phyloP scores from a whole-genome alignment of 768 basidiomycete species.

The Nidularia pulvinata region DNA sequence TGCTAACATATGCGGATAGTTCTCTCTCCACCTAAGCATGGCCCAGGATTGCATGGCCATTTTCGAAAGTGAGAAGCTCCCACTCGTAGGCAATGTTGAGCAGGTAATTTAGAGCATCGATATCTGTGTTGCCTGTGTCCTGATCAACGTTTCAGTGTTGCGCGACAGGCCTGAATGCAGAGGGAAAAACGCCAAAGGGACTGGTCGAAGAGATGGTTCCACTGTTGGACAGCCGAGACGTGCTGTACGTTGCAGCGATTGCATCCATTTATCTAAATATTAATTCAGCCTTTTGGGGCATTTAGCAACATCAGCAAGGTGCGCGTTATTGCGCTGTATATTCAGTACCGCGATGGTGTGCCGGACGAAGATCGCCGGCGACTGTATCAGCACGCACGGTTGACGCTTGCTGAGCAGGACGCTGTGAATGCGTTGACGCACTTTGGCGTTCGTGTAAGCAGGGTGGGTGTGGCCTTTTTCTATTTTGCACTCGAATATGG shows the following conservation, averaged over 20 bases:
- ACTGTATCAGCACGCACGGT: conserved; percentile 91
- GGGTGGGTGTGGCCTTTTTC: too few species aligned
- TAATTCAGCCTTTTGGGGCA: too few species aligned
- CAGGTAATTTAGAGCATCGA: conserved; percentile 70
- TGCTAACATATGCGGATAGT: conserved; percentile 48
- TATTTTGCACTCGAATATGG: too few species aligned
- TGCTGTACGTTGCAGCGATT: conserved; percentile 62
- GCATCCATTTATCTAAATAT: conserved; percentile 1
- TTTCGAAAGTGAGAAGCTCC: conserved; percentile 87
- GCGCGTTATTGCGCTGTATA: conserved; percentile 93
- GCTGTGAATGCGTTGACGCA: conserved; percentile 85
- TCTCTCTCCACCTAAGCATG: conserved; percentile 96
- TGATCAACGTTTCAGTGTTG: conserved; percentile 70
- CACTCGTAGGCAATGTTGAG: conserved; percentile 85
- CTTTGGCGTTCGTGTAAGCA: conserved; percentile 81
- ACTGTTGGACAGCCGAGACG: conserved; percentile 81
- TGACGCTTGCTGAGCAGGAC: conserved; percentile 89
- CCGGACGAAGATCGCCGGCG: conserved; percentile 97
- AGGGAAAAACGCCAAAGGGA: conserved; percentile 93
- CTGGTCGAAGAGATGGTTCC: conserved; percentile 99
- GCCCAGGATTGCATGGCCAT: conserved; percentile 96
- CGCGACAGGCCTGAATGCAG: conserved; percentile 87
- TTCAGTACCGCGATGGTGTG: conserved; percentile 93
- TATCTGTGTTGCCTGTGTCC: too few species aligned
- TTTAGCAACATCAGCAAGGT: conserved; percentile 88